Conservation (phyloP, 2,329 filamentous ascomycete species). For the Diaporthe nobilis region DNA sequence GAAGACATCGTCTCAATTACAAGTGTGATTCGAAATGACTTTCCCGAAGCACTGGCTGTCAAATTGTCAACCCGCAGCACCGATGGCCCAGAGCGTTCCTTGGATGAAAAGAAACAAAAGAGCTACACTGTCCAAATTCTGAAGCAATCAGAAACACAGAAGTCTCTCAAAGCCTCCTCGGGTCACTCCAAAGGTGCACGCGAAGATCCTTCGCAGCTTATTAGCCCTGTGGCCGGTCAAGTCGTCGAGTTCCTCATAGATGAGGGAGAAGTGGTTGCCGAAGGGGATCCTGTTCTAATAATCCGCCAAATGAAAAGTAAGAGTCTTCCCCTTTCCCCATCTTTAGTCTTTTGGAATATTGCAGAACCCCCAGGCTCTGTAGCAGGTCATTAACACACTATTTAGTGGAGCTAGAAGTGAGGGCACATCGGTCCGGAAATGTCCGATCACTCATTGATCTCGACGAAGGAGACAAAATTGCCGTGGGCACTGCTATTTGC, state of each 20-base stretch:
- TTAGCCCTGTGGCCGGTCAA: slow-evolving; percentile 62
- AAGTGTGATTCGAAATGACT: slow-evolving; percentile 71
- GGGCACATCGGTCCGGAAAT: slow-evolving; percentile 61
- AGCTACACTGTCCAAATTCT: slow-evolving; percentile 24
- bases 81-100: neutral
- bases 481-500: slow-evolving; percentile 65
- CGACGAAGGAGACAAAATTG: slow-evolving; percentile 67
- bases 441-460: slow-evolving; percentile 68
- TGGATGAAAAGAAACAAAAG: neutral
- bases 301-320: slow-evolving; percentile 75
- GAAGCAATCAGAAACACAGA: slow-evolving; percentile 30
- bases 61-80: slow-evolving; percentile 66
- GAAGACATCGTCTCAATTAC: slow-evolving; percentile 19
- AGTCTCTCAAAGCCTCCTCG: neutral
- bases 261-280: slow-evolving; percentile 61
- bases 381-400: too few species aligned
- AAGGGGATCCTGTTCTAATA: slow-evolving; percentile 69
- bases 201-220: slow-evolving; percentile 7
- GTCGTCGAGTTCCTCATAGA: slow-evolving; percentile 71
- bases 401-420: slow-evolving; percentile 72
- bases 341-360: too few species aligned
- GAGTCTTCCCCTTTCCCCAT: too few species aligned
- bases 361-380: too few species aligned
- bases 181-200: neutral
- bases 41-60: slow-evolving; percentile 62